These are phyloP conservation scores for Bassia scoparia DNA, from an alignment of 148 eudicot genomes.

Conservation along the genomic window DNA sequence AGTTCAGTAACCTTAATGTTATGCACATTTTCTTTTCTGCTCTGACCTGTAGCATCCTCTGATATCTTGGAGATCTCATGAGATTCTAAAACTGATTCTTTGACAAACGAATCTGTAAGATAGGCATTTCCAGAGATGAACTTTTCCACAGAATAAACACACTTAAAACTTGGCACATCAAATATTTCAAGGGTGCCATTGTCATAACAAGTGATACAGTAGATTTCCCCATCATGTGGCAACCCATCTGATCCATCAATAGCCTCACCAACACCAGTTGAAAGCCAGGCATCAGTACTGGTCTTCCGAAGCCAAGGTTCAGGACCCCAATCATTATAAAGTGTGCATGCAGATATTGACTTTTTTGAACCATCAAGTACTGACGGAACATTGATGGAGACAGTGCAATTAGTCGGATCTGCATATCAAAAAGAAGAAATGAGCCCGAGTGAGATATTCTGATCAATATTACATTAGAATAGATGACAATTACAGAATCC, in stretches of 20 bases:
- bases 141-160: constrained; percentile 71
- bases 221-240: constrained; percentile 77
- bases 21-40: constrained; percentile 58
- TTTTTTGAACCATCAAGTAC: constrained; percentile 64
- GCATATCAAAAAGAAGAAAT: constrained; percentile 23
- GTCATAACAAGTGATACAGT: constrained; percentile 74
- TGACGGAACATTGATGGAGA: constrained; percentile 58
- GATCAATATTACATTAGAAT: background rate
- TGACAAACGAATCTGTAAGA: constrained; percentile 57
- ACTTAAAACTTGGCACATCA: constrained; percentile 78
- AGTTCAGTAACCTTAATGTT: constrained; percentile 70
- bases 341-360: constrained; percentile 70
- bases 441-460: constrained; percentile 13
- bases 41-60: constrained; percentile 44
- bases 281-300: constrained; percentile 98
- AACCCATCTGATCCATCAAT: constrained; percentile 87
- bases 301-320: constrained; percentile 94
- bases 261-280: constrained; percentile 78
- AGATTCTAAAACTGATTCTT: constrained; percentile 40
- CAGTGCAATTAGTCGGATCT: constrained; percentile 83
- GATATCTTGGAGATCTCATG: constrained; percentile 29
- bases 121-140: constrained; percentile 71
- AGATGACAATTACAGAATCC: background rate
- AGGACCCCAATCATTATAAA: constrained; percentile 87
- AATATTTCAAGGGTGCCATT: constrained; percentile 81